Conservation (phyloP, 2,329 filamentous ascomycete species). For the Ustilaginoidea virens region DNA sequence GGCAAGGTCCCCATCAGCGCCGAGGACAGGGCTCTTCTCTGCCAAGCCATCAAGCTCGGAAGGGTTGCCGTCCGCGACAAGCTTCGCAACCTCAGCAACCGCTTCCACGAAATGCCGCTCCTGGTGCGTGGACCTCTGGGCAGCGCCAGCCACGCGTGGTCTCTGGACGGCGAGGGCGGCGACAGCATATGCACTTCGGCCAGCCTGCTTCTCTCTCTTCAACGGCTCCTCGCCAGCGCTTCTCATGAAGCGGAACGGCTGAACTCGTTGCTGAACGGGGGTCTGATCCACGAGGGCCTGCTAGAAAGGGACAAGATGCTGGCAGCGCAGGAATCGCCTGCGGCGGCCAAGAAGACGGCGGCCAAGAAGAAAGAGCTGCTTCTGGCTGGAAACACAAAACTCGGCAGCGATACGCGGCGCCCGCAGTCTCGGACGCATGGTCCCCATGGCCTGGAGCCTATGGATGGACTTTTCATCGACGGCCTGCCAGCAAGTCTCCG, state of each 20-base stretch:
- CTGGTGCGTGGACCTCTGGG: slow-evolving; percentile 53
- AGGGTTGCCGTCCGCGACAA: slow-evolving; percentile 40
- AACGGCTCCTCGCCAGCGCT: slow-evolving; percentile 33
- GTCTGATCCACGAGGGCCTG: slow-evolving; percentile 24
- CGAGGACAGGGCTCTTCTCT: slow-evolving; percentile 46
- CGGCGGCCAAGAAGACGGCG: slow-evolving; percentile 6
- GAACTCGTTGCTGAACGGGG: slow-evolving; percentile 31
- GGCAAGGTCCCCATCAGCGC: slow-evolving; percentile 40
- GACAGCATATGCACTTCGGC: slow-evolving; percentile 34
- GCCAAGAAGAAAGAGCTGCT: slow-evolving; percentile 7
- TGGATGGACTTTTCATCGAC: slow-evolving; percentile 9
- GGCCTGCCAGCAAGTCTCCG: slow-evolving; percentile 31
- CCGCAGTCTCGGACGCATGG: slow-evolving; percentile 18
- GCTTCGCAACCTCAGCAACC: slow-evolving; percentile 51
- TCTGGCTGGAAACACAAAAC: slow-evolving; percentile 26
- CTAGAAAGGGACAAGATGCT: slow-evolving; percentile 19
- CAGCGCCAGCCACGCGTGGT: slow-evolving; percentile 47
- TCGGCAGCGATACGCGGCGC: slow-evolving; percentile 19
- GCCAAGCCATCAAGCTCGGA: slow-evolving; percentile 50
- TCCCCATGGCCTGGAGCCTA: slow-evolving; percentile 8
- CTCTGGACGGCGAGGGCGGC: slow-evolving; percentile 39
- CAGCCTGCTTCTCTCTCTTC: slow-evolving; percentile 33
- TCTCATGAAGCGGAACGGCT: slow-evolving; percentile 27
- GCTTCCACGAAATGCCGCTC: slow-evolving; percentile 63
- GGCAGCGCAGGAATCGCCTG: slow-evolving; percentile 5